These are phyloP conservation scores for Tinospora cordifolia DNA, from an alignment of 164 flowering plant genomes.

Conservation along the genomic window DNA sequence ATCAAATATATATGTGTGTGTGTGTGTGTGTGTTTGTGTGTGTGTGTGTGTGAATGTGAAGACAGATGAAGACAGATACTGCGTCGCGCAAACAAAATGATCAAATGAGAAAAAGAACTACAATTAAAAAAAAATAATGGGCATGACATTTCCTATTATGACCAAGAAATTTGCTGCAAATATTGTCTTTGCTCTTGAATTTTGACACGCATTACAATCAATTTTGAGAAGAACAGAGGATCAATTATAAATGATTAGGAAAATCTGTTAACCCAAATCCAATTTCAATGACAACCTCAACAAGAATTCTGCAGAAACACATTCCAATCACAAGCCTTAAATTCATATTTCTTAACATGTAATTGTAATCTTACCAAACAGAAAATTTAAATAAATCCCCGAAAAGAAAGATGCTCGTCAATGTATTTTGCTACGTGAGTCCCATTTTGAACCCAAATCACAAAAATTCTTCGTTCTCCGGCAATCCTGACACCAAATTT, in stretches of 20 bases:
- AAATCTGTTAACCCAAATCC: background rate
- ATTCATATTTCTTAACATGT: background rate
- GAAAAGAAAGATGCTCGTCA: too few relatives aligned
- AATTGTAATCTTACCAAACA: too few relatives aligned
- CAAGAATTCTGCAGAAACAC: background rate
- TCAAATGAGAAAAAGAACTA: background rate
- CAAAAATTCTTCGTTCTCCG: background rate
- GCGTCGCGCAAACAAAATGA: background rate
- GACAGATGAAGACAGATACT: background rate
- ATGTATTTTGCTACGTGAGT: background rate
- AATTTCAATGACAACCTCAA: background rate
- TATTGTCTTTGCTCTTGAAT: background rate
- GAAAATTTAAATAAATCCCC: too few relatives aligned
- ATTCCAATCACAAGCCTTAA: background rate
- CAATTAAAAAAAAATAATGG: background rate
- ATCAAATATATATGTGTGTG: too few relatives aligned
- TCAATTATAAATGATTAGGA: background rate
- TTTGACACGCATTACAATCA: too few relatives aligned
- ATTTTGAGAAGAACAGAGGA: background rate
- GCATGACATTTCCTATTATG: background rate
- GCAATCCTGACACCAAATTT: background rate
- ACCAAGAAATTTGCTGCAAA: background rate
- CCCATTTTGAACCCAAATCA: background rate
- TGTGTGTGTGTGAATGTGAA: too few relatives aligned
- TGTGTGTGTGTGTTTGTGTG: too few relatives aligned